Evolutionary conservation across 2,329 filamentous ascomycete species (phyloP).

Genomic region (Botrytis galanthina): DNA sequence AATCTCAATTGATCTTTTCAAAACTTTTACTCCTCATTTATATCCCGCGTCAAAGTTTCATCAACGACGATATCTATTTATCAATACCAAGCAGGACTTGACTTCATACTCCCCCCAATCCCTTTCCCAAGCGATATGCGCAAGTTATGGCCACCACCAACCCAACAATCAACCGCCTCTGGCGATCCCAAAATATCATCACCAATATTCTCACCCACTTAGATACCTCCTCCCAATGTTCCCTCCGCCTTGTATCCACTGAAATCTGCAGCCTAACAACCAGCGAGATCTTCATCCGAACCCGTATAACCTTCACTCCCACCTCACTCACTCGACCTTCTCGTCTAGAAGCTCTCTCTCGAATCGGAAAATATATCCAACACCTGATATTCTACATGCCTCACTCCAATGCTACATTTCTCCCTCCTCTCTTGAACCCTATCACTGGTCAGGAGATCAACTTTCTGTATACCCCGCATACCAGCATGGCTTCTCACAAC

Average conservation of each 20-base stretch:
- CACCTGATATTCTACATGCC: conserved; percentile 75
- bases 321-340: conserved; percentile 73
- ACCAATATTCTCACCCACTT: conserved; percentile 34
- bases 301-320: conserved; percentile 68
- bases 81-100: conserved; percentile 4
- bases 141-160: conserved; percentile 38
- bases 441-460: conserved; percentile 71
- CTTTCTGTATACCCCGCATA: conserved; percentile 80
- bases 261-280: conserved; percentile 70
- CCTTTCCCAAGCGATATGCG: conserved; percentile 32
- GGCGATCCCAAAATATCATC: conserved; percentile 36
- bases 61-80: background rate
- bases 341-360: conserved; percentile 69
- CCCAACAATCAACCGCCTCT: conserved; percentile 37
- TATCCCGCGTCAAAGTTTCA: background rate
- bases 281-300: conserved; percentile 65
- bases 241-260: conserved; percentile 64
- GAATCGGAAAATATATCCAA: conserved; percentile 76
- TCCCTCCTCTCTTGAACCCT: conserved; percentile 81
- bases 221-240: conserved; percentile 45
- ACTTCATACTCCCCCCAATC: background rate
- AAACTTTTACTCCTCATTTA: background rate
- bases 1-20: background rate
- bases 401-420: conserved; percentile 74
- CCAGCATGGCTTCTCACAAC: conserved; percentile 59